Conservation (phyloP, 805 yeast species). For the Wilhelminamyces savonicus region DNA sequence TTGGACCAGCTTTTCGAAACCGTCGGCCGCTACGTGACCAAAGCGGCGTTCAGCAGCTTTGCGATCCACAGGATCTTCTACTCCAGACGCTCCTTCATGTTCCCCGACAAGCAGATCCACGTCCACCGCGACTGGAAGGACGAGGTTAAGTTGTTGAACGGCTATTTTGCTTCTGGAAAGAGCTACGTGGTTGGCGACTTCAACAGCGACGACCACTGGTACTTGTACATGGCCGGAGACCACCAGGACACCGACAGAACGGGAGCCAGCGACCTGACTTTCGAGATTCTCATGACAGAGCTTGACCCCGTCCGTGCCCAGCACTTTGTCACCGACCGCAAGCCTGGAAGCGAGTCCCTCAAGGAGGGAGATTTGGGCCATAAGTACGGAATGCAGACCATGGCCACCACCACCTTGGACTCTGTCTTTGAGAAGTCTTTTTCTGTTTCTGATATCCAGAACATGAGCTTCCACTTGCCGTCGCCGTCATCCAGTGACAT, state of each 20-base stretch:
- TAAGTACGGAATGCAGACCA: slow-evolving; percentile 62
- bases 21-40: slow-evolving; percentile 12
- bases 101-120: slow-evolving; percentile 75
- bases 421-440: slow-evolving; percentile 34
- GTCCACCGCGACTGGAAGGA: slow-evolving; percentile 82
- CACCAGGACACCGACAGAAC: slow-evolving; percentile 1
- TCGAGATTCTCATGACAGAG: slow-evolving; percentile 89
- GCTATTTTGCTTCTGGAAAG: slow-evolving; percentile 55
- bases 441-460: slow-evolving; percentile 1
- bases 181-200: slow-evolving; percentile 73
- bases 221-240: slow-evolving; percentile 62
- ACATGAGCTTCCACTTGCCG: slow-evolving; percentile 18
- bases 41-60: slow-evolving; percentile 23
- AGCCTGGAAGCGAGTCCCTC: slow-evolving; percentile 31
- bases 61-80: slow-evolving; percentile 69
- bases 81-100: slow-evolving; percentile 88
- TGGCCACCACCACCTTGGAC: slow-evolving; percentile 58
- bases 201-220: slow-evolving; percentile 83
- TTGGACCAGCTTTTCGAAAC: slow-evolving; percentile 54
- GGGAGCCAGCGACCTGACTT: slow-evolving; percentile 53
- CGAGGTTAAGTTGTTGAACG: slow-evolving; percentile 67
- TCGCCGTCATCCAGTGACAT: slow-evolving; percentile 28
- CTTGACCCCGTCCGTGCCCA: slow-evolving; percentile 51
- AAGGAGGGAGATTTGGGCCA: slow-evolving; percentile 74
- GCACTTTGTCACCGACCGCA: slow-evolving; percentile 53